Percentiles rank a stretch among this genome's conserved stretches.
Evolutionary conservation across 1,284 basidiomycete species (phyloP).

Genomic region (Tylopilus microsporus): DNA sequence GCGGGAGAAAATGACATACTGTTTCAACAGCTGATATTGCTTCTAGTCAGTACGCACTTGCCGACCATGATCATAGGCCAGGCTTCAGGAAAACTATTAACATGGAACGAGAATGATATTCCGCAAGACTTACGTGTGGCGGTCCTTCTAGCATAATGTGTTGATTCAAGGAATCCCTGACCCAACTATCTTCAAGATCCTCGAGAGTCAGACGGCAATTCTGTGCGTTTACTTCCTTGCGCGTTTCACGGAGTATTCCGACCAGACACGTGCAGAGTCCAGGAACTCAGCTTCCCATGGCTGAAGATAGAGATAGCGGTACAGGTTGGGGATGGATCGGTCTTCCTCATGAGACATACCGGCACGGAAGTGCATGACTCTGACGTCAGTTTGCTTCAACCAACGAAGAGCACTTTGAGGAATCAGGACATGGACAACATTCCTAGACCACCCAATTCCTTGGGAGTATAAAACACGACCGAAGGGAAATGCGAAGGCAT

Average conservation of each 20-base stretch:
- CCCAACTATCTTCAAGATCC: constrained; percentile 96
- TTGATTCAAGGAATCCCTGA: constrained; percentile 98
- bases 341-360: constrained; percentile 96
- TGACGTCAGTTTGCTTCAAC: constrained; percentile 98
- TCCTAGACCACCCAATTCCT: constrained; percentile 95
- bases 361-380: constrained; percentile 94
- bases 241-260: constrained; percentile 98
- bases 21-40: constrained; percentile 92
- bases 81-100: constrained; percentile 51
- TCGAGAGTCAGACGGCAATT: constrained; percentile 96
- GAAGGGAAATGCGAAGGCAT: constrained; percentile 99
- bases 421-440: constrained; percentile 99
- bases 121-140: constrained; percentile 70
- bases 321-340: constrained; percentile 93
- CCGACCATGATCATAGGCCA: constrained; percentile 98
- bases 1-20: constrained; percentile 43
- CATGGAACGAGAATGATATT: constrained; percentile 39
- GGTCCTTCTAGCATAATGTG: constrained; percentile 96
- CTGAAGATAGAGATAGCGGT: constrained; percentile 96
- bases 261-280: constrained; percentile 98
- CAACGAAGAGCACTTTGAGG: constrained; percentile 96
- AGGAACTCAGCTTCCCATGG: constrained; percentile 99
- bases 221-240: constrained; percentile 97
- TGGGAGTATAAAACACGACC: constrained; percentile 93
- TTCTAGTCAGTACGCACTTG: constrained; percentile 96